Percentiles rank a stretch among this genome's conserved stretches.
Evolutionary conservation across 2,329 filamentous ascomycete species (phyloP).

Genomic region (Cercospora beticola): DNA sequence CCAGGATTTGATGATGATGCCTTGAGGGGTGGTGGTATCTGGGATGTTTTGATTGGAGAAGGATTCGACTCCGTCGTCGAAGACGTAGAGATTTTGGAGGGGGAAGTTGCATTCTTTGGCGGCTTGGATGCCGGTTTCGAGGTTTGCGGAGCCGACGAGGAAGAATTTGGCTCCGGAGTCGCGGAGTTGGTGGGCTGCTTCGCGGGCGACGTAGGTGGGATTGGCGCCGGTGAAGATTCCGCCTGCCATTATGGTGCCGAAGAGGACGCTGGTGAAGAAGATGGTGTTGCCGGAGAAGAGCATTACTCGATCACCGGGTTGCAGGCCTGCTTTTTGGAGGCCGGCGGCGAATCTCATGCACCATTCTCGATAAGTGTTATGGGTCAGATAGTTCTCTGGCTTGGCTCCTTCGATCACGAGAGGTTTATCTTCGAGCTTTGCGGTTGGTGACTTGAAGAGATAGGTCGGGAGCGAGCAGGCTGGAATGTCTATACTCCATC

Average conservation of each 20-base stretch:
- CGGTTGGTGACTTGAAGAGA: constrained; percentile 53
- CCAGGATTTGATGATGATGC: constrained; percentile 26
- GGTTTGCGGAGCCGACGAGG: constrained; percentile 45
- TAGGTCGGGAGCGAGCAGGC: constrained; percentile 48
- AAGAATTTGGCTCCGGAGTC: constrained; percentile 34
- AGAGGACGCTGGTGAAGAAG: constrained; percentile 68
- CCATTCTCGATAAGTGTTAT: constrained; percentile 65
- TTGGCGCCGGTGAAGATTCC: constrained; percentile 40
- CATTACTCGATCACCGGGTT: constrained; percentile 68
- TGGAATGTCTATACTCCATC: constrained; percentile 50
- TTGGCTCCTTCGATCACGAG: constrained; percentile 64
- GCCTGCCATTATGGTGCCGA: constrained; percentile 70
- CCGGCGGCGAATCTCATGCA: constrained; percentile 71
- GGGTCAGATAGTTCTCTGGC: constrained; percentile 67
- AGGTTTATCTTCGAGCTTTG: constrained; percentile 40
- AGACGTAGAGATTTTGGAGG: constrained; percentile 50
- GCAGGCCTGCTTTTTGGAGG: constrained; percentile 58
- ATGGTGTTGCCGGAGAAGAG: constrained; percentile 73
- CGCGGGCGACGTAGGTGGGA: constrained; percentile 37
- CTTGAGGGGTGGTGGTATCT: constrained; percentile 55
- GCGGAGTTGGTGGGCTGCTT: constrained; percentile 37
- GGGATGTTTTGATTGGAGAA: constrained; percentile 65
- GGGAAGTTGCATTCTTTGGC: constrained; percentile 52
- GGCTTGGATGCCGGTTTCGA: constrained; percentile 49
- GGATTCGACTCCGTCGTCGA: constrained; percentile 48